phyloP scores from a whole-genome alignment of 192 early-diverging fungal species.

The Dimargaris cristalligena region DNA sequence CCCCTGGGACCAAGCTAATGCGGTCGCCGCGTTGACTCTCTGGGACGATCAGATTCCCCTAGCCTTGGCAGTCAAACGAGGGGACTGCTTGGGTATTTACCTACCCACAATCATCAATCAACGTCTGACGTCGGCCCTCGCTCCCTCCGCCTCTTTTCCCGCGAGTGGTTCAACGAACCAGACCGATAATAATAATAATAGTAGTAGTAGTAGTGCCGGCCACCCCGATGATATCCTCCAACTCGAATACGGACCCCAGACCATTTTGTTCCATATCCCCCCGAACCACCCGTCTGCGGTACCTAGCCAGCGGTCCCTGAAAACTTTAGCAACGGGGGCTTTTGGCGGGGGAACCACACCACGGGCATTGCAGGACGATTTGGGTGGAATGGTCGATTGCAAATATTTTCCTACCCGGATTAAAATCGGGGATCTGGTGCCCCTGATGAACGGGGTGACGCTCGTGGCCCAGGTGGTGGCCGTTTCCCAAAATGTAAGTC shows the following conservation, averaged over 20 bases:
- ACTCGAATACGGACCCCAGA: slow-evolving; percentile 21
- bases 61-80: slow-evolving; percentile 1
- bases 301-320: neutral
- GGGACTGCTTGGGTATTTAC: slow-evolving; percentile 6
- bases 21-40: neutral
- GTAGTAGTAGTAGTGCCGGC: too few relatives aligned
- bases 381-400: slow-evolving; percentile 21
- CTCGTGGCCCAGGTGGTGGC: slow-evolving; percentile 21
- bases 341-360: too few relatives aligned
- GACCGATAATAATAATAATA: too few relatives aligned
- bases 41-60: slow-evolving; percentile 8
- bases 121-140: neutral
- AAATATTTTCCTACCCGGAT: slow-evolving; percentile 16
- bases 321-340: slow-evolving; percentile 16
- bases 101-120: neutral
- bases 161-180: neutral
- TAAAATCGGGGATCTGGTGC: slow-evolving; percentile 16
- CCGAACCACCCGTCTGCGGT: neutral
- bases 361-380: too few relatives aligned
- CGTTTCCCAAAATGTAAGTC: slow-evolving; percentile 22
- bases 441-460: slow-evolving; percentile 18
- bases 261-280: slow-evolving; percentile 20
- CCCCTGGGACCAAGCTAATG: neutral
- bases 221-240: neutral
- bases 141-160: neutral